Conservation (phyloP, 106 monocot genomes). For the Dioscorea zingiberensis region DNA sequence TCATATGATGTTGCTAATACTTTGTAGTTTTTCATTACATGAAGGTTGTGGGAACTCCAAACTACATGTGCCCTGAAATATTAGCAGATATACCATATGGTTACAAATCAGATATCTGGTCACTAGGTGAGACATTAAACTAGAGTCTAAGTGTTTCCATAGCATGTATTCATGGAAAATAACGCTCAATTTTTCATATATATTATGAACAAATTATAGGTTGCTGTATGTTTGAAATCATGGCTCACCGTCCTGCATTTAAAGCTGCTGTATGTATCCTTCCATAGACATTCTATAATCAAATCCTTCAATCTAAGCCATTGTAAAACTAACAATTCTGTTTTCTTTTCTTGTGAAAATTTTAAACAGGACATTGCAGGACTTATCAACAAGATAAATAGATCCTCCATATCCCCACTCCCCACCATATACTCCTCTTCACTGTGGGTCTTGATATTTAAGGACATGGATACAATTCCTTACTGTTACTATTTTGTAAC, state of each 20-base stretch:
- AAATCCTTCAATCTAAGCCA: background rate
- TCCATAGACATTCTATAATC: background rate
- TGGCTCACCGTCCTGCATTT: constrained; percentile 70
- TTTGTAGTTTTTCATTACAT: no score
- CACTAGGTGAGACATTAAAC: constrained; percentile 50
- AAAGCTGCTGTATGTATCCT: constrained; percentile 43
- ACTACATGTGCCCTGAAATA: constrained; percentile 98
- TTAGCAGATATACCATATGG: constrained; percentile 94
- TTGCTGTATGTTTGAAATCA: constrained; percentile 86
- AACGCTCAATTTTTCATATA: no score
- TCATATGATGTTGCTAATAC: no score
- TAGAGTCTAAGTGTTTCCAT: no score
- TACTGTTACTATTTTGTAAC: no score
- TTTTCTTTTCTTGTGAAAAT: background rate
- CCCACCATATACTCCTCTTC: constrained; percentile 66
- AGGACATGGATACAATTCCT: background rate
- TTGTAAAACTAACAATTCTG: background rate
- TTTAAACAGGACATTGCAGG: constrained; percentile 69
- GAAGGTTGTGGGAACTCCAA: constrained; percentile 88
- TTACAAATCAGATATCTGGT: constrained; percentile 98
- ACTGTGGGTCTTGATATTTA: constrained; percentile 28
- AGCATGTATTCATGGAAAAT: no score
- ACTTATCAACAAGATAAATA: constrained; percentile 83
- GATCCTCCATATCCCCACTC: constrained; percentile 73
- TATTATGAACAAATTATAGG: constrained; percentile 25